Base-by-base conservation (phyloP, 1,284 basidiomycete species). In the Mycena citricolor region DNA sequence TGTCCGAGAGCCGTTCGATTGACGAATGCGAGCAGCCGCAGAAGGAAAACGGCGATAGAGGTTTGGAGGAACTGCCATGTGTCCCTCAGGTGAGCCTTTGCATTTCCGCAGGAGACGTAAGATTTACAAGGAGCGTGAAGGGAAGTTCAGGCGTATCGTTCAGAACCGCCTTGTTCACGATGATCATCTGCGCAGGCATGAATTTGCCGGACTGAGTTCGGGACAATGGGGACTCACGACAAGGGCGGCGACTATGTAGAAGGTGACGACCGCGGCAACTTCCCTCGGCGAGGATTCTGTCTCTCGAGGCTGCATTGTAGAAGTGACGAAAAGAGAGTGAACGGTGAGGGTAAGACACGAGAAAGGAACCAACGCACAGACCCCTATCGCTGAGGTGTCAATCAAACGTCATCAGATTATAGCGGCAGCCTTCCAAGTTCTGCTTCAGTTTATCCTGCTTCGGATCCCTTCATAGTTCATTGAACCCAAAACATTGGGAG, bases 171-270 rank as follows among this genome's bases (percentile, higher is more conserved):
- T 80, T 80, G 61, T 80, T 80, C 12, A 75, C 74, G 42, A 77
- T 72, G 20, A 78, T 71, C 74, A 76, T 77, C 72, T 76, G 40
- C 12, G 22, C 4, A 17, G 1, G 4, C n/a, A 22, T 42, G 7
- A 42, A 20, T 13, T 7, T 13, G 7, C 4, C 17, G 1, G 4
- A 16, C 21, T 42, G 7, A 42, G 22, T 13, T 7, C 13, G 7
- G n/a, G n/a, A 11, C 14, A n/a, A 13, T 12, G 19, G 49, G 31
- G 20, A 66, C 74, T 56, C 59, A 80, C 77, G 47, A 82, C 71
- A 13, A 83, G 60, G 2, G 81, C 81, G 8, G 79, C 74, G 17
- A 64, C 58, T 74, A 83, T 81, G 67, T 83, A 83, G 62, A 82
- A 83, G 5, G 62, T 54, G 30, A 83, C 79, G 25, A 83, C 80